phyloP scores from a whole-genome alignment of 2,329 filamentous ascomycete species.

The Coniella vitis region DNA sequence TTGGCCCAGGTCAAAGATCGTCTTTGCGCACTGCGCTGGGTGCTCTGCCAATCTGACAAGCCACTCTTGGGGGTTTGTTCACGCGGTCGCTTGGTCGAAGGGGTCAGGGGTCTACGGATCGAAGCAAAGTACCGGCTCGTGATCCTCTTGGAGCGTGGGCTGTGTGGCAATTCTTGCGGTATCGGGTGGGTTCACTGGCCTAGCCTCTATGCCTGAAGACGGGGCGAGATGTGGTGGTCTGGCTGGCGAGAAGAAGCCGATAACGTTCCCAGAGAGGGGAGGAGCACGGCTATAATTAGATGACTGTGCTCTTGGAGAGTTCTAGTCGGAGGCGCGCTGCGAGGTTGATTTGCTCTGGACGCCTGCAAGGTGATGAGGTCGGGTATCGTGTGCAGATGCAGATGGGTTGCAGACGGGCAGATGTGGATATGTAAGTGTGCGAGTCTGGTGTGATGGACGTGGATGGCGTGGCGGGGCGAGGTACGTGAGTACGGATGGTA shows the following conservation, averaged over 20 bases:
- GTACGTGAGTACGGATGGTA: background rate
- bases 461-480: background rate
- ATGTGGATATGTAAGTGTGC: conserved; percentile 1
- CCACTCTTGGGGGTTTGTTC: no score
- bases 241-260: background rate
- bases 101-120: background rate
- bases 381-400: conserved; percentile 9
- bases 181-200: background rate
- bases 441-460: background rate
- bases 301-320: background rate
- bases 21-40: conserved; percentile 2
- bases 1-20: conserved; percentile 5
- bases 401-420: conserved; percentile 1
- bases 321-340: no score
- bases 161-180: background rate
- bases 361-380: conserved; percentile 4
- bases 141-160: background rate
- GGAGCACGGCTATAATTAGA: background rate
- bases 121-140: background rate
- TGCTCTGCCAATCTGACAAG: conserved; percentile 10
- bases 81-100: no score
- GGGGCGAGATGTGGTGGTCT: background rate
- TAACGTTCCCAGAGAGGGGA: background rate
- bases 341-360: background rate
- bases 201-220: background rate